These are phyloP conservation scores for Monosporozyma siamensis DNA, from an alignment of 805 yeast species.

Conservation along the genomic window DNA sequence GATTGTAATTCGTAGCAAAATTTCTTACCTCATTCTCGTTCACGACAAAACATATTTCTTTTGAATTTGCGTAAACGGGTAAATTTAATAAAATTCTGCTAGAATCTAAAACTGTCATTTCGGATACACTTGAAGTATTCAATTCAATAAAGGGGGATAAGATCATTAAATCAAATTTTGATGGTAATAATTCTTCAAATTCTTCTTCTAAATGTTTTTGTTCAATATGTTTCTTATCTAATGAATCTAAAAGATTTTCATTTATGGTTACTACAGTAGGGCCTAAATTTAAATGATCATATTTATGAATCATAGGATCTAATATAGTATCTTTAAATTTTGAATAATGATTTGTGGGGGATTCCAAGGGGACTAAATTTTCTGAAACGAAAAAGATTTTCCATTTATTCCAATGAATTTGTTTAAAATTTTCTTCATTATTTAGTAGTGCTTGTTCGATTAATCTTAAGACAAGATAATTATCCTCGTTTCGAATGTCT, in stretches of 20 bases:
- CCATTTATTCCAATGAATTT: conserved; percentile 63
- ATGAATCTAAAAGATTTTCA: conserved; percentile 35
- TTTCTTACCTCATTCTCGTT: neutral
- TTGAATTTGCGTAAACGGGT: neutral
- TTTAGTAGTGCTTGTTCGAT: conserved; percentile 19
- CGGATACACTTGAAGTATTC: neutral
- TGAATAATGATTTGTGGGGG: conserved; percentile 77
- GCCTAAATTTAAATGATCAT: conserved; percentile 30
- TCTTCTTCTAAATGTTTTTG: conserved; percentile 49
- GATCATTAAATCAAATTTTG: conserved; percentile 44
- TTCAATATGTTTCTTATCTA: conserved; percentile 44
- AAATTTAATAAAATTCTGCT: neutral
- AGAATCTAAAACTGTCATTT: neutral
- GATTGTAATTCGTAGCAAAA: neutral
- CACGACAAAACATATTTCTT: neutral
- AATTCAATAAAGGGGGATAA: neutral
- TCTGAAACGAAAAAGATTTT: conserved; percentile 80
- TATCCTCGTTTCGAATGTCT: conserved; percentile 32
- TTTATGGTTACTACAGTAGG: conserved; percentile 63
- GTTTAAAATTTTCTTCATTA: conserved; percentile 34
- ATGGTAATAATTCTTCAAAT: conserved; percentile 51
- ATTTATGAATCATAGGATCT: conserved; percentile 36
- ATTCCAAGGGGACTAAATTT: conserved; percentile 71
- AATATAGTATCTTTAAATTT: conserved; percentile 57
- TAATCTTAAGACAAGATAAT: conserved; percentile 52